Evolutionary conservation across 108 stramenopile genomes (phyloP).

Genomic region (Discostella pseudostelligera): DNA sequence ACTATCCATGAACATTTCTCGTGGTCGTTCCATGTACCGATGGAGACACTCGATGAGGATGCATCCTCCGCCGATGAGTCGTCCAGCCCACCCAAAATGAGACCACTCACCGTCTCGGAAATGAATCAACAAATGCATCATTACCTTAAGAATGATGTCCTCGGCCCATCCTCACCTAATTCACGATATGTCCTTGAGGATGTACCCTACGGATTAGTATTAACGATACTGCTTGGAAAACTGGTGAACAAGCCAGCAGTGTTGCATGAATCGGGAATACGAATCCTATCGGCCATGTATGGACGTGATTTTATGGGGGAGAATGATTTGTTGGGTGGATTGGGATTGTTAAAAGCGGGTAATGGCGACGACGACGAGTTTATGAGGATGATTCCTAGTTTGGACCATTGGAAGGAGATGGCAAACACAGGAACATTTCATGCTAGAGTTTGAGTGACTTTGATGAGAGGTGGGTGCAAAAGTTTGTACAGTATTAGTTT

Average conservation of each 20-base stretch:
- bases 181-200: slow-evolving; percentile 69
- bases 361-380: slow-evolving; percentile 1
- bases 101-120: slow-evolving; percentile 54
- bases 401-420: slow-evolving; percentile 43
- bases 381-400: slow-evolving; percentile 8
- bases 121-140: slow-evolving; percentile 71
- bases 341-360: slow-evolving; percentile 25
- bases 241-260: slow-evolving; percentile 51
- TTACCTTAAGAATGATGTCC: slow-evolving; percentile 55
- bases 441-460: no score
- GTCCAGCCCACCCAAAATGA: slow-evolving; percentile 13
- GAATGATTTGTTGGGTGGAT: slow-evolving; percentile 56
- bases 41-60: slow-evolving; percentile 31
- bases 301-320: slow-evolving; percentile 61
- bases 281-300: slow-evolving; percentile 63
- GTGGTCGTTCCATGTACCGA: slow-evolving; percentile 61
- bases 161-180: slow-evolving; percentile 52
- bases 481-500: no score
- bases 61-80: neutral
- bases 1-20: slow-evolving; percentile 68
- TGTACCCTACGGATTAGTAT: slow-evolving; percentile 62
- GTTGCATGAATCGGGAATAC: slow-evolving; percentile 60
- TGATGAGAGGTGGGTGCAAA: no score
- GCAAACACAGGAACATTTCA: slow-evolving; percentile 34
- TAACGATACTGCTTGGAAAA: slow-evolving; percentile 52